Conservation (phyloP, 75 land plant species). For the Selaginella tamariscina region DNA sequence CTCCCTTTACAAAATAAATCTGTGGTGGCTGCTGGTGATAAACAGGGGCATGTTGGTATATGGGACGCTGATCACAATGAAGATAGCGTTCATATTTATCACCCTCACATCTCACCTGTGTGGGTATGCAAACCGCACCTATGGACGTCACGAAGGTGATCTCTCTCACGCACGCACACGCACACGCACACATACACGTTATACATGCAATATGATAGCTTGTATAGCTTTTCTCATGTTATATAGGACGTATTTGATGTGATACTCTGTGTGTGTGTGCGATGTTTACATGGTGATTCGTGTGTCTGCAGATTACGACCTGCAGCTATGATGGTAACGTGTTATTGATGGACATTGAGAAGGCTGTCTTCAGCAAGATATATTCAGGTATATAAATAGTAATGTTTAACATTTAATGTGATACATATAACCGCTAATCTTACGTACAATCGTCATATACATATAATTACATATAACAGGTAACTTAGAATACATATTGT, state of each 20-base stretch:
- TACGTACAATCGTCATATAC: too few species aligned
- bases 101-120: constrained; percentile 42
- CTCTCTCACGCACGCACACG: not conserved
- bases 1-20: constrained; percentile 29
- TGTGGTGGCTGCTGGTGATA: constrained; percentile 44
- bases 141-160: constrained; percentile 37
- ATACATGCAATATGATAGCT: too few species aligned
- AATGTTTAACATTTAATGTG: too few species aligned
- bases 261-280: too few species aligned
- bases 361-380: constrained; percentile 43
- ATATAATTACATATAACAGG: too few species aligned
- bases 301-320: constrained; percentile 40
- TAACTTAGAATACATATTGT: too few species aligned
- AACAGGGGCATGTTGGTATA: constrained; percentile 49
- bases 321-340: constrained; percentile 64
- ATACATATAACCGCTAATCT: too few species aligned
- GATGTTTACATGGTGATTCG: too few species aligned
- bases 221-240: too few species aligned
- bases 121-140: constrained; percentile 40
- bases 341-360: constrained; percentile 52
- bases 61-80: constrained; percentile 52
- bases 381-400: too few species aligned
- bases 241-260: too few species aligned
- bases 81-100: constrained; percentile 34
- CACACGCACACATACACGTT: not conserved